Evolutionary conservation across 2,329 filamentous ascomycete species (phyloP).

Genomic region (Cryphonectria nitschkei): DNA sequence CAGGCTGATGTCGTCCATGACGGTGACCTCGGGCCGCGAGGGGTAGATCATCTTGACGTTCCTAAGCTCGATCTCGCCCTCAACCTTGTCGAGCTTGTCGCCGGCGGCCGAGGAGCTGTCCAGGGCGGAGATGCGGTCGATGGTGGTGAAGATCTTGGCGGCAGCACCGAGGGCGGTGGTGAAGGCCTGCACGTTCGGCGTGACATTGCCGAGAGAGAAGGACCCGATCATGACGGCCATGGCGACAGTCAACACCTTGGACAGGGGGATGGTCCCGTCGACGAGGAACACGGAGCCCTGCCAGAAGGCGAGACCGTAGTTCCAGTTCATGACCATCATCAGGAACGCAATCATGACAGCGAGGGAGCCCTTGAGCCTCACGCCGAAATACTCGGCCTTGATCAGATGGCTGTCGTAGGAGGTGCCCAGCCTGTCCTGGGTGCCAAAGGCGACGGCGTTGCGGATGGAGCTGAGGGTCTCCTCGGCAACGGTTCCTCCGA

Average conservation of each 20-base stretch:
- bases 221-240: conserved; percentile 92
- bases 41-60: conserved; percentile 93
- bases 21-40: conserved; percentile 84
- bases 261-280: conserved; percentile 65
- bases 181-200: conserved; percentile 85
- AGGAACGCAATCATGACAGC: conserved; percentile 81
- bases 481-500: conserved; percentile 86
- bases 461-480: conserved; percentile 94
- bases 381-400: conserved; percentile 75
- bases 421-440: conserved; percentile 85
- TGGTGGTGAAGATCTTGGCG: conserved; percentile 90
- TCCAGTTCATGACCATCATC: conserved; percentile 83
- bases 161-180: conserved; percentile 81
- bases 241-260: conserved; percentile 79
- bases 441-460: conserved; percentile 90
- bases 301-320: conserved; percentile 89
- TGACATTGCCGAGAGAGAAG: conserved; percentile 86
- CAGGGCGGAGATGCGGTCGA: conserved; percentile 83
- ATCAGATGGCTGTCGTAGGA: conserved; percentile 80
- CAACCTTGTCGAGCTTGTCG: conserved; percentile 70
- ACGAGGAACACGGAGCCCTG: conserved; percentile 78
- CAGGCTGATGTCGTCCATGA: conserved; percentile 84
- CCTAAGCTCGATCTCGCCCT: conserved; percentile 79
- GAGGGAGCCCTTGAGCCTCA: conserved; percentile 72
- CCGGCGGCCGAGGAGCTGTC: conserved; percentile 75